Evolutionary conservation across 306 rosid genomes (phyloP), one percentile per base, ranked within the genome.

Genomic region (Ceratonia siliqua): DNA sequence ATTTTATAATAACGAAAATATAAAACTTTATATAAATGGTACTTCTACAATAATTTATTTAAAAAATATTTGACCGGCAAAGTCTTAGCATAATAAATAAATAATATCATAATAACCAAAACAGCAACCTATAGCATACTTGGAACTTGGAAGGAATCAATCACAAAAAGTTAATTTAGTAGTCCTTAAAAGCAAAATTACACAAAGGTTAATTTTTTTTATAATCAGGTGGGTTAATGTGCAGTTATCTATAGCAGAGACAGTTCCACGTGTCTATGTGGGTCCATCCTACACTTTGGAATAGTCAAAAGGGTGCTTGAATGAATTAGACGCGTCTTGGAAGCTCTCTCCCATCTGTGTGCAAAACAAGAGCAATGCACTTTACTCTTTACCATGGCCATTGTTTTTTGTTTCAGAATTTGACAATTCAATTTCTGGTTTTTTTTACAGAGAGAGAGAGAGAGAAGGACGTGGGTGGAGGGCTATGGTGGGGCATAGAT

Each of bases 401-500:
- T 70, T 14, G 5, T 28, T 18, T 56, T 28, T 27, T 28, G 35
- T 54, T 58, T 14, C 6, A 20, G 41, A 55, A 43, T 35, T 79
- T 49, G 65, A 56, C 39, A 17, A 35, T 67, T 8, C 15, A 48
- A 3, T 21, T 56, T 67, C 6, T 59, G 43, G 15, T 66, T 2
- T 61, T 61, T 77, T 68, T 18, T 12, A 24, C 33, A 46, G 2
- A 24, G 45, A 42, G 43, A 41, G 35, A 53, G 50, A 36, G 64
- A 54, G 50, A 2, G 30, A 35, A 41, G 1, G 62, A 66, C 59
- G 68, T 36, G 33, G 43, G 14, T 35, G 66, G 52, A 38, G 68
- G 36, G 70, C 5, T 9, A 14, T 39, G 52, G 45, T 21, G 70
- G 52, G 56, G 56, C 8, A 24, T 50, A 72, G 59, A 63, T 78